Conservation (phyloP, 257 asterid species). For the Plectranthus barbatus region DNA sequence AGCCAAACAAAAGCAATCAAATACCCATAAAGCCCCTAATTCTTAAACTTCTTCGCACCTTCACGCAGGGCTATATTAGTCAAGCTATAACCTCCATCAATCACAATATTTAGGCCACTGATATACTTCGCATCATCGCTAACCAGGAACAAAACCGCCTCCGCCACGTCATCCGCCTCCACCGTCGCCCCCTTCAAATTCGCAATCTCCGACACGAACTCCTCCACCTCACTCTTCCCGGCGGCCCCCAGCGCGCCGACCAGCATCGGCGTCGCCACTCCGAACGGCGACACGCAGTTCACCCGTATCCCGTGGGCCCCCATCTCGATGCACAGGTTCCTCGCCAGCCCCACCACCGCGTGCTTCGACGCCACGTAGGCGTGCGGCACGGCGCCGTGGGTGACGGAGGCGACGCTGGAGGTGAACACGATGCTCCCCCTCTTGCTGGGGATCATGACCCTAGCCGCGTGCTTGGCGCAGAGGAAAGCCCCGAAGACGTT, state of each 20-base stretch:
- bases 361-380: constrained; percentile 48
- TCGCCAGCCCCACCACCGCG: no score
- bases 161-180: constrained; percentile 59
- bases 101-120: constrained; percentile 57
- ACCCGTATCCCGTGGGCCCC: constrained; percentile 67
- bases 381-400: constrained; percentile 49
- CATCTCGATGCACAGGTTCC: constrained; percentile 57
- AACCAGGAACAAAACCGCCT: constrained; percentile 56
- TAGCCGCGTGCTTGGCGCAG: constrained; percentile 68
- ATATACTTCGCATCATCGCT: constrained; percentile 60
- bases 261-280: no score
- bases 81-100: constrained; percentile 74
- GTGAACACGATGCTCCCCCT: constrained; percentile 55
- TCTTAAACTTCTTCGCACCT: not conserved
- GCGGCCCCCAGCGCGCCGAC: constrained; percentile 29
- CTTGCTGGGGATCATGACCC: constrained; percentile 53
- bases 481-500: constrained; percentile 59
- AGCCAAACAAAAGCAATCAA: no score
- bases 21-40: no score
- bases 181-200: constrained; percentile 57
- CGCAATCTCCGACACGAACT: constrained; percentile 36
- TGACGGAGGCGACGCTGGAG: constrained; percentile 48
- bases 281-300: constrained; percentile 69
- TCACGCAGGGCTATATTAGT: constrained; percentile 34
- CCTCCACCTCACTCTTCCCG: constrained; percentile 35